Conservation (phyloP, 2,329 filamentous ascomycete genomes). For the Ceratocystis huliohia region DNA sequence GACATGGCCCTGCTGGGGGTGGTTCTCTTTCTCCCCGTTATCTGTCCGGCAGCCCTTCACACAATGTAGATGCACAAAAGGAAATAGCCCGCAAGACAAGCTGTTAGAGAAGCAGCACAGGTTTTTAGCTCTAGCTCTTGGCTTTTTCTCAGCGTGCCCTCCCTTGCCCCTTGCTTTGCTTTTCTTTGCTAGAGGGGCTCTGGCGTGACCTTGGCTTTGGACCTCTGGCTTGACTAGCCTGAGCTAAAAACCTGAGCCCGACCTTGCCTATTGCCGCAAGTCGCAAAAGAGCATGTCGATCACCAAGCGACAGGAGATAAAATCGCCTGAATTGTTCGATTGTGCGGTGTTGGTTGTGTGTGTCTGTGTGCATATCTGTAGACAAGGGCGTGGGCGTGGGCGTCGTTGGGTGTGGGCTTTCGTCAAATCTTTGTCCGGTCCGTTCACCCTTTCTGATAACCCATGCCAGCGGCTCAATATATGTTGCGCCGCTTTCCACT, state of each 20-base stretch:
- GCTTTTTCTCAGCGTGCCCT: conserved; percentile 24
- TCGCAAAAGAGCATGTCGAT: not conserved
- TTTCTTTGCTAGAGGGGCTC: not conserved
- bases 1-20: not conserved
- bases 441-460: conserved; percentile 10
- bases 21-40: too few species aligned
- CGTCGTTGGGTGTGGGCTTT: not conserved
- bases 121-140: conserved; percentile 12
- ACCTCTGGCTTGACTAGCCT: not conserved
- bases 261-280: not conserved
- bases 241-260: not conserved
- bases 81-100: not conserved
- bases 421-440: not conserved
- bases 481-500: conserved; percentile 7
- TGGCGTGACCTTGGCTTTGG: not conserved
- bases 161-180: conserved; percentile 7
- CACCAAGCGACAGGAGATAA: not conserved
- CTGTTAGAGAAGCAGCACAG: too few species aligned
- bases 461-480: conserved; percentile 10
- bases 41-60: not conserved
- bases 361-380: too few species aligned
- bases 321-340: not conserved
- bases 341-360: not conserved
- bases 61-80: not conserved
- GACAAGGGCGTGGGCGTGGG: not conserved